Evolutionary conservation across 495 filamentous ascomycete genomes (phyloP), one percentile per base, ranked within the genome.

Genomic region (Parmelia sp.): DNA sequence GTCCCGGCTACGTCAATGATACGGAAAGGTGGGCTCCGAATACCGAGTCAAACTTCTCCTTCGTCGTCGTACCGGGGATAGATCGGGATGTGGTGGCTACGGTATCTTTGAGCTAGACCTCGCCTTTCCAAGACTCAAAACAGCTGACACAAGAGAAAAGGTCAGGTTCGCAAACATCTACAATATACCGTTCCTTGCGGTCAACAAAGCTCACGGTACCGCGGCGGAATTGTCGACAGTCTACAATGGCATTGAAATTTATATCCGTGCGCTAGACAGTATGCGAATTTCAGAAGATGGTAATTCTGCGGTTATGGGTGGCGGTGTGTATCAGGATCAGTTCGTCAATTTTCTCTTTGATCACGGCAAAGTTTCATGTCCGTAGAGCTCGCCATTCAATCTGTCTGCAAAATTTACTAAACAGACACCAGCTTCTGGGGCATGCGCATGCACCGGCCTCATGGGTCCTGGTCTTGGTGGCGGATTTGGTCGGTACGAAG

Each of bases 111-210:
- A 42, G 42, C 21, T 23, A 17, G 42, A 45, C 19, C 42, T 23
- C 42, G 21, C 21, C 42, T 45, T 9, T 3, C 21, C 14, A n/a
- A 23, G 17, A 17, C n/a, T 23, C 4, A 21, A 45, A 45, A 1
- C 9, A 45, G 42, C 42, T 45, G 21, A 45, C 47, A 37, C 11
- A 31, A 62, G 23, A 45, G 37, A 29, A 12, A 60, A 83, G 75
- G 76, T 83, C 35, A 70, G 74, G 65, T 80, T 71, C 56, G 79
- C 81, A 27, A 79, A 81, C 65, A 58, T 66, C 58, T 67, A 77
- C 57, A 56, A 71, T 27, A 31, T 86, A 1, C 80, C 81, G 2
- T 82, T 86, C 65, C 73, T 86, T 21, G 74, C 80, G 4, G 75
- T 72, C 63, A 80, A 76, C 68, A 75, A 78, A 17, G 73, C 67